phyloP scores from a whole-genome alignment of 2,329 filamentous ascomycete genomes.

The Pestalotiopsis sp. region DNA sequence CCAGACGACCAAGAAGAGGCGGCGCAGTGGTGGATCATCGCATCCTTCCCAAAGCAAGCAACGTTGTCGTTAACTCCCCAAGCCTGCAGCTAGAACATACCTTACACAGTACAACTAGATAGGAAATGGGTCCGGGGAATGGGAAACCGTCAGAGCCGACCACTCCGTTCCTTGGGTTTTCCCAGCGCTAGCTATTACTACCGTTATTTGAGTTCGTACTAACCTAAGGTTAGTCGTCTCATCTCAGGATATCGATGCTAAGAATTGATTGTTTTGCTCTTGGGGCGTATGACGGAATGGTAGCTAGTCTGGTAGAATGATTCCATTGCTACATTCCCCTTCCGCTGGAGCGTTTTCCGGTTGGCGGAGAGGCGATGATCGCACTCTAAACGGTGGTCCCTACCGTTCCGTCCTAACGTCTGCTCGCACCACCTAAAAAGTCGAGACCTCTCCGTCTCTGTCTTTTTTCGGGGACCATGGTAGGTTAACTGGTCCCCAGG shows the following conservation, averaged over 20 bases:
- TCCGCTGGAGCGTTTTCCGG: not conserved
- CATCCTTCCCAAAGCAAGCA: not conserved
- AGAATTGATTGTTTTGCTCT: not conserved
- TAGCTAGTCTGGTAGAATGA: not conserved
- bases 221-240: too few species aligned
- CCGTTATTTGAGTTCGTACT: not conserved
- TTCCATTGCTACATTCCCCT: not conserved
- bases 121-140: slow-evolving; percentile 4
- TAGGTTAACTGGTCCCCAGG: not conserved
- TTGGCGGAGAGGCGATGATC: not conserved
- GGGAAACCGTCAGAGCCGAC: not conserved
- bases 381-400: not conserved
- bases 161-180: not conserved
- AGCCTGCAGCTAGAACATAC: not conserved
- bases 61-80: not conserved
- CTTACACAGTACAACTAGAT: not conserved
- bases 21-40: not conserved
- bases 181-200: not conserved
- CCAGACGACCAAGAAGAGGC: not conserved
- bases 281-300: too few species aligned
- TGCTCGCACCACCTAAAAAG: not conserved
- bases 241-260: not conserved
- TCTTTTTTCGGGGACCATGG: not conserved
- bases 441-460: not conserved
- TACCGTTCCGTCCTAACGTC: not conserved